phyloP scores from a whole-genome alignment of 2,329 filamentous ascomycete genomes.

The Botrytis cinerea region DNA sequence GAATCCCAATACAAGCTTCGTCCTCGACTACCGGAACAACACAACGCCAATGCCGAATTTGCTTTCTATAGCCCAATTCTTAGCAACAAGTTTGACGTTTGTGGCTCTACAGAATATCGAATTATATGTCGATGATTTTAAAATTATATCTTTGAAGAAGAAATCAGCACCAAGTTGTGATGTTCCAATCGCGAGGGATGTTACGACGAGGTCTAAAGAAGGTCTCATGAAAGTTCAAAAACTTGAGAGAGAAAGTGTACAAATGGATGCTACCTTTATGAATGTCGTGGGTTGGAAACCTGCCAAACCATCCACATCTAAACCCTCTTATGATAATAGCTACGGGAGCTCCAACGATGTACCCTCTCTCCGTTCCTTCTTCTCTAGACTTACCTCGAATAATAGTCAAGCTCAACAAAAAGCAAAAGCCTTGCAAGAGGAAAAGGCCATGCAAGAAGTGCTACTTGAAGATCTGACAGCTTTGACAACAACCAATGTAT shows the following conservation, averaged over 20 bases:
- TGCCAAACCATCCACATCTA: constrained; percentile 45
- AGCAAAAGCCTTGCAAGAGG: constrained; percentile 61
- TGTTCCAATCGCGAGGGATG: constrained; percentile 72
- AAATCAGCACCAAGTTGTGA: constrained; percentile 77
- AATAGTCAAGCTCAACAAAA: constrained; percentile 53
- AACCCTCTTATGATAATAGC: constrained; percentile 34
- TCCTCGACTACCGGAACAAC: constrained; percentile 88
- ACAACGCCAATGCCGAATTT: constrained; percentile 86
- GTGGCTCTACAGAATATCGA: constrained; percentile 86
- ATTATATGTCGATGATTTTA: constrained; percentile 86
- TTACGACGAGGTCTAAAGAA: constrained; percentile 81
- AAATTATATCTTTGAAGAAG: constrained; percentile 76
- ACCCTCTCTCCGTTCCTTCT: constrained; percentile 75
- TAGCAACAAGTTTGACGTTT: constrained; percentile 94
- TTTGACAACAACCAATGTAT: constrained; percentile 75
- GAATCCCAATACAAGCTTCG: constrained; percentile 80
- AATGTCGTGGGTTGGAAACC: constrained; percentile 83
- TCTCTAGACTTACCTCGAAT: constrained; percentile 69
- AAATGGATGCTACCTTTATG: constrained; percentile 91
- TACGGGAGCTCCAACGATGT: constrained; percentile 54
- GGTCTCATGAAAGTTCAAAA: constrained; percentile 81
- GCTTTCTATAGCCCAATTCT: constrained; percentile 83
- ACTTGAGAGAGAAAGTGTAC: constrained; percentile 83
- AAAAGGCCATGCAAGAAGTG: constrained; percentile 61
- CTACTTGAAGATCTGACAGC: constrained; percentile 72